Conservation (phyloP, 1,139 yeast species). For the Kodamaea anthophila region DNA sequence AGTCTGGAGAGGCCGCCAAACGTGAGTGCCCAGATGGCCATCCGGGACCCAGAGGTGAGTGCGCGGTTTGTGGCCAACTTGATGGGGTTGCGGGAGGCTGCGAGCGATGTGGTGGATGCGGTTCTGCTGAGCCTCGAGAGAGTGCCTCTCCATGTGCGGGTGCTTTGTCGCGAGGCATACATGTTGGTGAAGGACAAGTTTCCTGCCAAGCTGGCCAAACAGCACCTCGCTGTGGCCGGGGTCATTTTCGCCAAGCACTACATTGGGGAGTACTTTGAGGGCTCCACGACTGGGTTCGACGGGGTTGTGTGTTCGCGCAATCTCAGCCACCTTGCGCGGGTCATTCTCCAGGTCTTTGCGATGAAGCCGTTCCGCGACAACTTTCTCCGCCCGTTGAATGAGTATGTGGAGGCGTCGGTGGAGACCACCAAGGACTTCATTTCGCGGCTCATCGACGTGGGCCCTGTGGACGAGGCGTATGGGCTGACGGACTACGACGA, state of each 20-base stretch:
- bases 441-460: constrained; percentile 45
- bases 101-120: constrained; percentile 51
- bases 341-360: constrained; percentile 58
- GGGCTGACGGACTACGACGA: constrained; percentile 67
- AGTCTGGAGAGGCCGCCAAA: constrained; percentile 20
- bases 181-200: constrained; percentile 33
- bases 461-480: constrained; percentile 55
- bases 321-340: constrained; percentile 51
- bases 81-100: constrained; percentile 65
- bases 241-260: constrained; percentile 60
- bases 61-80: constrained; percentile 65
- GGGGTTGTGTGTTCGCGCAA: constrained; percentile 36
- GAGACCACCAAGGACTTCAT: constrained; percentile 43
- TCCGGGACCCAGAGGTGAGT: constrained; percentile 70
- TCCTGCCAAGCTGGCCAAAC: constrained; percentile 47
- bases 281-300: constrained; percentile 23
- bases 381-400: constrained; percentile 75
- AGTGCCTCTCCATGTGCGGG: constrained; percentile 58
- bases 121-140: constrained; percentile 31
- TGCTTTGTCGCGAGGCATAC: constrained; percentile 33
- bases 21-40: constrained; percentile 61
- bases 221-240: constrained; percentile 63
- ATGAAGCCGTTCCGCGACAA: constrained; percentile 68
- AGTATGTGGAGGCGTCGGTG: constrained; percentile 50
- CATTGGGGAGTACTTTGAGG: constrained; percentile 37